Base-by-base conservation (phyloP, 116 monocot genomes). In the Zostera marina region DNA sequence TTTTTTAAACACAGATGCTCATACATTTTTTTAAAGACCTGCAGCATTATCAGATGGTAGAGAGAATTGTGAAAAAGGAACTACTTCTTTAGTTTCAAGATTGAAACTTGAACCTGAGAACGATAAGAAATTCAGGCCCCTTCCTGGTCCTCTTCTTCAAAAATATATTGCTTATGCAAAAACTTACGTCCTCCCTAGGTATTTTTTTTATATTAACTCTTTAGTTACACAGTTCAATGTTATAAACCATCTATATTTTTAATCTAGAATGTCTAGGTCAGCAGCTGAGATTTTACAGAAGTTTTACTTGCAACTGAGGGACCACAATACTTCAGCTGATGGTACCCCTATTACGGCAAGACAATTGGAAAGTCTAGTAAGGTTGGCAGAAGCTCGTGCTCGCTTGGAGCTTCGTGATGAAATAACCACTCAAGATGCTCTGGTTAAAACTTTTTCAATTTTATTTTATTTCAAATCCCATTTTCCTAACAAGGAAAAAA, bases 81-180 rank as follows among this genome's bases (percentile, higher is more conserved):
- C 47, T 47, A 63, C 73, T 70, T 83, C 85, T 14, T 59, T 98
- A 58, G 72, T 55, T 72, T 89, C 89, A 62, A 73, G 66, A 63
- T 53, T 98, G 66, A 89, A 76, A 60, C 74, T 98, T 47, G 68
- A 83, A 32, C 83, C 61, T 47, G 72, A 72, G 55, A 89, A 80
- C 72, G 89, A 89, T 63, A 83, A 73, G 60, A 75, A 85, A 54
- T 98, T 98, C 73, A 61, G 58, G 47, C 96, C 96, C 38, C 76
- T 98, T 64, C 89, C 89, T 62, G 74, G 64, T 58, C 67, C 80
- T 72, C 82, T 98, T 72, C 82, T 98, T 68, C 85, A 85, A 68
- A 98, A 98, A 60, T 96, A 96, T 72, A 81, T 96, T 64, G 73
- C 89, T 65, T 96, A 96, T 73, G 85, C 89, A 72, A 88, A 80